Base-by-base conservation (phyloP, 2,329 filamentous ascomycete species). In the Metarhizium robertsii region DNA sequence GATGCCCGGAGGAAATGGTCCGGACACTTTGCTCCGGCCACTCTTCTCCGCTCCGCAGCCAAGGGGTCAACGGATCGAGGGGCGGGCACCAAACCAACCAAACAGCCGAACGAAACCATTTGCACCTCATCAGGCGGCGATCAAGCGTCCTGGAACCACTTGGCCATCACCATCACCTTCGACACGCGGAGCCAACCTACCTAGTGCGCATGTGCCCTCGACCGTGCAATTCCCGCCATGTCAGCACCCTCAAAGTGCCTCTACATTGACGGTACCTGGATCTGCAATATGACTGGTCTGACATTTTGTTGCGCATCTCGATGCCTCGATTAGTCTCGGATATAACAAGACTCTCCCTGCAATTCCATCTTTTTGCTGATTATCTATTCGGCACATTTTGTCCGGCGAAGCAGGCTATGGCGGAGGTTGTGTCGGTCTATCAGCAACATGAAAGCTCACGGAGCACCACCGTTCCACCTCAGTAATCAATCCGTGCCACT, bases 1-100 rank as follows among this genome's bases (percentile, higher is more conserved):
- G 20, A 38, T 25, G 25, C 3, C 30, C 50, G 50, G 50, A 52
- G 50, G 32, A 52, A 42, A 30, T 29, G 10, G 36, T 42, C 50
- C 50, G 50, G 50, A 52, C 36, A 14, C 16, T 52, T 32, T 52
- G 50, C 50, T 45, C 50, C 50, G 50, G 38, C 14, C 16, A 40
- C n/a, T 29, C 32, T 29, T 40, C 34, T 16, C 10, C n/a, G 16
- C 40, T 34, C 18, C 20, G n/a, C 16, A 11, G 10, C 13, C 14
- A 3, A 45, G 25, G 25, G 25, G 25, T 25, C 25, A 25, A 25
- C 25, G 25, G 25, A 4, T 25, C 25, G 25, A 25, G 3, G 25
- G 25, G 4, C 25, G 25, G 25, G 25, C 25, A 25, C 25, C 25
- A 25, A 14, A 14, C n/a, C 40, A 43, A 16, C 40, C n/a, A 18